These are phyloP conservation scores for Trichoderma simmonsii DNA, from an alignment of 2,329 filamentous ascomycete genomes.

Conservation along the genomic window DNA sequence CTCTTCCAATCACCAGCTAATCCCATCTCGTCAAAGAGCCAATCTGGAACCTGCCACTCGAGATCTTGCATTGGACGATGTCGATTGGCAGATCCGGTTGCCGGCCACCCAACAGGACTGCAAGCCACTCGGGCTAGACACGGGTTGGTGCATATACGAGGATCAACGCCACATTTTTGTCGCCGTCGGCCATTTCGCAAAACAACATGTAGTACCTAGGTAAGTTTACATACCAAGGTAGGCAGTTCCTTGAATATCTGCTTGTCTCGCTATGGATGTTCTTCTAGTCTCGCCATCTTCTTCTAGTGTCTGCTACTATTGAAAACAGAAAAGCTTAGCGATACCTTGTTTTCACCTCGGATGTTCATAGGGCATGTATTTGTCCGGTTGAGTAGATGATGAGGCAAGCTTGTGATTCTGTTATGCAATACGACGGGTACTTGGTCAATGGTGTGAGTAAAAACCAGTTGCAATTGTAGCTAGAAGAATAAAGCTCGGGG, in stretches of 20 bases:
- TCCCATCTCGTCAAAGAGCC: background rate
- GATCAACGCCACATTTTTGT: conserved; percentile 3
- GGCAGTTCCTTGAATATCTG: no score
- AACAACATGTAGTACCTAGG: no score
- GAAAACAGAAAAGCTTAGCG: background rate
- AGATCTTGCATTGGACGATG: conserved; percentile 10
- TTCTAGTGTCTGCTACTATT: no score
- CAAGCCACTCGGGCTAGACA: conserved; percentile 13
- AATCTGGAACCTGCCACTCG: background rate
- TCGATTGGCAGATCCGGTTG: conserved; percentile 6
- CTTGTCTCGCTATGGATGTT: no score
- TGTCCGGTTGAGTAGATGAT: background rate
- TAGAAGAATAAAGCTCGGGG: background rate
- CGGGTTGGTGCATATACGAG: conserved; percentile 23
- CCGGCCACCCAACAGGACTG: background rate
- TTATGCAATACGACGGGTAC: background rate
- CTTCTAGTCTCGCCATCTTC: no score
- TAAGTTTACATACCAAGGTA: no score
- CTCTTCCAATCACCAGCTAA: background rate
- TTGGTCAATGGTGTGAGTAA: background rate
- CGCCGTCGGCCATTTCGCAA: background rate
- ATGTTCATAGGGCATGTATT: background rate
- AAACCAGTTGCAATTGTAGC: background rate
- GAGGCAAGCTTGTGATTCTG: background rate
- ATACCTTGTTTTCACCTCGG: background rate